Base-by-base conservation (phyloP, 2,329 filamentous ascomycete species). In the Emergomyces orientalis region DNA sequence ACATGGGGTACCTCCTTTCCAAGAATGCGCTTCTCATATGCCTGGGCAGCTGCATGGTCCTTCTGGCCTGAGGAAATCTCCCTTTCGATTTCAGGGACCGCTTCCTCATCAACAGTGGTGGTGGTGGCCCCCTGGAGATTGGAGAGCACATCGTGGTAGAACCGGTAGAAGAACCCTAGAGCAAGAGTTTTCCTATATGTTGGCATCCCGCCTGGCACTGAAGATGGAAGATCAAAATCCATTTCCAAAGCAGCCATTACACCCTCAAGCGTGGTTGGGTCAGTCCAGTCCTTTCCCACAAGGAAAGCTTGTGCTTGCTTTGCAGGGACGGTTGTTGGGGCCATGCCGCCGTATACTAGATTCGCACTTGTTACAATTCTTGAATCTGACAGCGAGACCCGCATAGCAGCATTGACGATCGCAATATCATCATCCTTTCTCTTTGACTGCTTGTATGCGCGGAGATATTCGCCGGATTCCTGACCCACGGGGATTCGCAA, bases 371-470 rank as follows among this genome's bases (percentile, higher is more conserved):
- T 82, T 6, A 97, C 90, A 1, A 85, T 73, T 51, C 93, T 84
- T 1, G 82, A 80, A 2, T 88, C 82, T 47, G 87, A 83, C 2
- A 97, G 77, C 5, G 83, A 84, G 5, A 97, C 81, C 43, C 90
- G 85, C 63, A 97, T 76, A 1, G 93, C 91, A 34, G 89, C 86
- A 58, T 95, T 97, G 30, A 97, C 94, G 69, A 99, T 97, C 1
- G 94, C 94, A 72, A 99, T 97, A 72, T 99, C 94, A 70, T 99
- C 94, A 70, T 99, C 94, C 73, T 97, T 97, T 67, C 94, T 81
- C 80, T 99, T 99, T 0, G 94, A 86, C 74, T 97, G 93, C 76
- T 99, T 99, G 77, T 97, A 97, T 0, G 93, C 88, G 52, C 89
- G 84, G 73, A 96, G 88, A 72, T 87, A 91, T 72, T 97, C 94